A percentile compares a stretch with the other conserved stretches of the same genome.
Conservation (phyloP, 2,329 filamentous ascomycete genomes). For the Aplosporella prunicola region DNA sequence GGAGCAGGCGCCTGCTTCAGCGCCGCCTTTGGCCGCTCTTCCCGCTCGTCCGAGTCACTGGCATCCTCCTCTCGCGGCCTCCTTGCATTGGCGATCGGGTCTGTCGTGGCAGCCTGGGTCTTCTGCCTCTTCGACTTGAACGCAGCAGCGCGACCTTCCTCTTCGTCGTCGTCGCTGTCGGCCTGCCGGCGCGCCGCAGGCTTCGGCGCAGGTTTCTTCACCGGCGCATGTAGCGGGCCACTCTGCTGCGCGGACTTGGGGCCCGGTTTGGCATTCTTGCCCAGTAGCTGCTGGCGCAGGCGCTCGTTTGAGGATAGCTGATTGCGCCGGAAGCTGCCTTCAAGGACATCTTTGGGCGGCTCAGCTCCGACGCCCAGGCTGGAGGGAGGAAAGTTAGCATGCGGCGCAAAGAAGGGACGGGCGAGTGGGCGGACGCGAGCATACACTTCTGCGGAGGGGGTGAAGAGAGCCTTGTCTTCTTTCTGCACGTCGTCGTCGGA, state of each 20-base stretch:
- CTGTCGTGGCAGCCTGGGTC: conserved; percentile 4
- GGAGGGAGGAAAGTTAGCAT: conserved; percentile 1
- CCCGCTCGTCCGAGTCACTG: conserved; percentile 12
- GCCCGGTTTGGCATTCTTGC: conserved; percentile 32
- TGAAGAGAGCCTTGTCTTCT: conserved; percentile 47
- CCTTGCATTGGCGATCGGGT: conserved; percentile 17
- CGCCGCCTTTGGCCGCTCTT: conserved; percentile 9
- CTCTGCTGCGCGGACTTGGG: conserved; percentile 17
- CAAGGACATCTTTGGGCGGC: conserved; percentile 26
- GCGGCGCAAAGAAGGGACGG: neutral
- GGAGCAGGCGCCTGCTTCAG: neutral
- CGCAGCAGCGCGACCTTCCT: conserved; percentile 25
- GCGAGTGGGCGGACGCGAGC: conserved; percentile 15
- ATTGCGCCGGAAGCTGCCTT: conserved; percentile 28
- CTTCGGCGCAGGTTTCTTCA: conserved; percentile 11
- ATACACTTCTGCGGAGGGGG: conserved; percentile 45
- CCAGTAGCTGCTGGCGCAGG: conserved; percentile 32
- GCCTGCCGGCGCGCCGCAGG: conserved; percentile 13
- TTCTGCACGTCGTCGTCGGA: conserved; percentile 37
- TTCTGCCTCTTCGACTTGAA: conserved; percentile 26
- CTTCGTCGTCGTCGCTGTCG: conserved; percentile 32
- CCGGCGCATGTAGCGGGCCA: conserved; percentile 7
- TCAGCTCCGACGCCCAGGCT: conserved; percentile 32
- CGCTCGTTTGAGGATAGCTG: conserved; percentile 33
- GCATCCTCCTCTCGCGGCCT: conserved; percentile 13